phyloP scores from a whole-genome alignment of 257 asterid species.

The Euphrasia confusa region DNA sequence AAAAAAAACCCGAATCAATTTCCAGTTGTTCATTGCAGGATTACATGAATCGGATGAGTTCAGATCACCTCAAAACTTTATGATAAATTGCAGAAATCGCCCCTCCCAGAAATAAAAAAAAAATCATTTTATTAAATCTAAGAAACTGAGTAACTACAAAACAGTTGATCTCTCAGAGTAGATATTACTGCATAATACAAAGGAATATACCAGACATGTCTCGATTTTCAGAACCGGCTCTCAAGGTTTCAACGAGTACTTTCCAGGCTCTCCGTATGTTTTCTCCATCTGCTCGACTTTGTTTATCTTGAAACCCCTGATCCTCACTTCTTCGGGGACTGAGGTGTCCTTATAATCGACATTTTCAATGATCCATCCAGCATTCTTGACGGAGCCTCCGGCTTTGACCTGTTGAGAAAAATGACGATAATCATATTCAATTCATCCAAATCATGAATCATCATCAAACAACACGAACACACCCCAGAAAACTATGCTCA shows the following conservation, averaged over 20 bases:
- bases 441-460: neutral
- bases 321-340: conserved; percentile 78
- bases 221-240: conserved; percentile 1
- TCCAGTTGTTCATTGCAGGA: neutral
- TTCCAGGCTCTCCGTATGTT: conserved; percentile 51
- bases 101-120: neutral
- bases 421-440: conserved; percentile 10
- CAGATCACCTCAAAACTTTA: neutral
- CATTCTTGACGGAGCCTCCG: conserved; percentile 59
- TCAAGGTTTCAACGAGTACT: conserved; percentile 48
- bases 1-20: too few relatives aligned
- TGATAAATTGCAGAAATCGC: conserved; percentile 7
- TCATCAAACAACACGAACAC: conserved; percentile 8
- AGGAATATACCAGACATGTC: conserved; percentile 4
- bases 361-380: conserved; percentile 72
- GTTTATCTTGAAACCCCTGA: conserved; percentile 76
- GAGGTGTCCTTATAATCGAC: conserved; percentile 70
- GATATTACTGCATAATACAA: conserved; percentile 15
- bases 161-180: neutral
- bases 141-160: neutral
- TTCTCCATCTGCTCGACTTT: conserved; percentile 71
- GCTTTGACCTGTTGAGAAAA: conserved; percentile 59
- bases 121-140: conserved; percentile 16
- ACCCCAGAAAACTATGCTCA: neutral
- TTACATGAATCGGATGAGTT: conserved; percentile 6